Evolutionary conservation across 169 alveolate species (phyloP), one percentile per base, ranked within the genome.

Genomic region (Cytauxzoon felis): DNA sequence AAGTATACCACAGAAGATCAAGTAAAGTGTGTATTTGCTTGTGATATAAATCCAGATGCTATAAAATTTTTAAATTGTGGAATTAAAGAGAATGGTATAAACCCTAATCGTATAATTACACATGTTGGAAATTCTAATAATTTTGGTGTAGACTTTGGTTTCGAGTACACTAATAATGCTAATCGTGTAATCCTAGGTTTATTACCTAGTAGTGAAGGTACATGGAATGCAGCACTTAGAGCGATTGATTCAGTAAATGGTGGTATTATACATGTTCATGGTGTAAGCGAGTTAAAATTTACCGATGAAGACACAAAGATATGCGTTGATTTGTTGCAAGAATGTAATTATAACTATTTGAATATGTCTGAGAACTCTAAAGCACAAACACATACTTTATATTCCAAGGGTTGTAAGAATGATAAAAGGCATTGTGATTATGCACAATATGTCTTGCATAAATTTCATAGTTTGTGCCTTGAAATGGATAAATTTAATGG

Each of bases 261-360:
- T 16, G 91, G 92, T 7, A 38, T 63, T 13, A 48, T 87, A 27
- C 92, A 87, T 42, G 79, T 87, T 6, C 92, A 87, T 23, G 81
- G 88, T 5, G 65, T 78, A 32, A 54, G 63, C 7, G 38, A 33
- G 27, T 19, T 18, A 21, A 40, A 26, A 18, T 8, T 9, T 9
- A 8, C 61, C 18, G n/a, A 13, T 9, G 47, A 30, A 56, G 30
- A 23, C 51, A 47, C 9, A 13, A 13, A 18, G 8, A 47, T 13
- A 13, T 9, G 13, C 13, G 13, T 9, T 9, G 50, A 18, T 9
- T 9, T 42, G 33, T 13, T 47, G 38, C 18, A 18, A 54, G 51
- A 56, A 33, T 26, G 57, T 6, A 11, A 7, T 56, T 8, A n/a
- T 33, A 18, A 23, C 27, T 34, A 29, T 24, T 27, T 8, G 32